Percentiles rank a stretch among this genome's conserved stretches.
Conservation (phyloP, 768 basidiomycete species). For the Mycena amicta region DNA sequence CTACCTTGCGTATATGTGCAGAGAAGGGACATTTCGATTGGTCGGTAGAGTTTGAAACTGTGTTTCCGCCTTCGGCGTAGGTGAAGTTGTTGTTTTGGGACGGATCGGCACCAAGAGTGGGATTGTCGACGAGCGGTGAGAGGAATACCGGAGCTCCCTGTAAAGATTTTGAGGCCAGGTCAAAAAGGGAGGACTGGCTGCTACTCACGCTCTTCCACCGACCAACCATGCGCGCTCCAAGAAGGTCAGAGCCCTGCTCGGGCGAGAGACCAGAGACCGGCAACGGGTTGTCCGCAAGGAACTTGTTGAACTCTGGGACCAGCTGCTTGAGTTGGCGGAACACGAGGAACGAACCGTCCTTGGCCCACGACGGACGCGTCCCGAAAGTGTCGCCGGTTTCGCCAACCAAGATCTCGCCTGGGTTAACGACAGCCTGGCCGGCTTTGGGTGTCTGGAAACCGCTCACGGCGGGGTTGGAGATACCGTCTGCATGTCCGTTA, state of each 20-base stretch:
- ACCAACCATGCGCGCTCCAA: slow-evolving; percentile 55
- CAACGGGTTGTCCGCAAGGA: slow-evolving; percentile 44
- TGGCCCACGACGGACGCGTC: slow-evolving; percentile 25
- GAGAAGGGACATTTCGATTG: slow-evolving; percentile 29
- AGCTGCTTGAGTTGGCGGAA: slow-evolving; percentile 38
- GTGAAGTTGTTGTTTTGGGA: slow-evolving; percentile 32
- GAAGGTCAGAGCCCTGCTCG: slow-evolving; percentile 48
- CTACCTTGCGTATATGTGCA: too few relatives aligned
- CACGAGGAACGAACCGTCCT: slow-evolving; percentile 36
- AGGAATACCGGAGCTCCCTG: slow-evolving; percentile 4
- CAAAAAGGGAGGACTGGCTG: background rate
- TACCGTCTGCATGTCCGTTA: slow-evolving; percentile 9
- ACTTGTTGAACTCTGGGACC: slow-evolving; percentile 39
- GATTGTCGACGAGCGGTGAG: slow-evolving; percentile 21
- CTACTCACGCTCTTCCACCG: slow-evolving; percentile 54
- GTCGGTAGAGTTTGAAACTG: background rate
- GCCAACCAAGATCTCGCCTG: slow-evolving; percentile 25
- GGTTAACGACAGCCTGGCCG: slow-evolving; percentile 18
- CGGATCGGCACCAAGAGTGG: slow-evolving; percentile 14
- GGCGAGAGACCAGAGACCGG: slow-evolving; percentile 35
- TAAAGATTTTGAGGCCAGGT: background rate
- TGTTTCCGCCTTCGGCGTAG: slow-evolving; percentile 15
- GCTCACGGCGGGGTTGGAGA: slow-evolving; percentile 18
- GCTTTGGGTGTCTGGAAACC: slow-evolving; percentile 17
- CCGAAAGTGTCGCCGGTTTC: slow-evolving; percentile 27